phyloP scores from a whole-genome alignment of 1,139 yeast species.

The Sugiyamaella xylanicola region DNA sequence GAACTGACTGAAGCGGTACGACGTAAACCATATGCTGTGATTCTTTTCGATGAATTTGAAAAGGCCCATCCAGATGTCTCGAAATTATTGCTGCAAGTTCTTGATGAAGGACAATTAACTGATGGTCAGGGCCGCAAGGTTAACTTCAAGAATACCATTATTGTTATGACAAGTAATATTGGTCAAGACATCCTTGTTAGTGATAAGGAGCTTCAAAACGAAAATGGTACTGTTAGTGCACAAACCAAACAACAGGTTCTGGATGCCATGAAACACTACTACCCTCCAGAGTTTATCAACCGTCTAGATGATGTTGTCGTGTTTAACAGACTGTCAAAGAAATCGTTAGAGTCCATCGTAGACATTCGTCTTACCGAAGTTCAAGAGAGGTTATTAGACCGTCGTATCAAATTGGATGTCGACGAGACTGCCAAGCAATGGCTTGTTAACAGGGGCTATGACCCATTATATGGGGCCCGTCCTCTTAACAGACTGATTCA shows the following conservation, averaged over 20 bases:
- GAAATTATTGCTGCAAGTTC: constrained; percentile 81
- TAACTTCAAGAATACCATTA: constrained; percentile 90
- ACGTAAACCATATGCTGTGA: constrained; percentile 90
- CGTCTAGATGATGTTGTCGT: constrained; percentile 89
- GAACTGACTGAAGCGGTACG: constrained; percentile 95
- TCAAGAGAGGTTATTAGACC: constrained; percentile 72
- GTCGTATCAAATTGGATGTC: constrained; percentile 68
- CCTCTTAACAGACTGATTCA: constrained; percentile 91
- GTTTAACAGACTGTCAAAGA: constrained; percentile 81
- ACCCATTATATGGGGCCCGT: constrained; percentile 90
- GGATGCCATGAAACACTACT: constrained; percentile 66
- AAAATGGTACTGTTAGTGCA: constrained; percentile 51
- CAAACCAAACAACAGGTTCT: constrained; percentile 58
- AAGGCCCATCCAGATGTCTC: constrained; percentile 95
- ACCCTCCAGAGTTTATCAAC: constrained; percentile 94
- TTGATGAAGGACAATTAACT: constrained; percentile 92
- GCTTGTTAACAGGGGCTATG: constrained; percentile 85
- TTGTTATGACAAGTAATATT: constrained; percentile 96
- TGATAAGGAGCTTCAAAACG: constrained; percentile 56
- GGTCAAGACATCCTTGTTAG: constrained; percentile 85
- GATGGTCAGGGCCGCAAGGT: constrained; percentile 94
- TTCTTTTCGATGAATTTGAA: constrained; percentile 93
- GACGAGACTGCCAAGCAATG: constrained; percentile 64
- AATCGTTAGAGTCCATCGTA: constrained; percentile 73
- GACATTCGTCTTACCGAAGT: constrained; percentile 82